These are phyloP conservation scores for Aspergillus luchuensis DNA, from an alignment of 2,329 filamentous ascomycete species.

Conservation along the genomic window DNA sequence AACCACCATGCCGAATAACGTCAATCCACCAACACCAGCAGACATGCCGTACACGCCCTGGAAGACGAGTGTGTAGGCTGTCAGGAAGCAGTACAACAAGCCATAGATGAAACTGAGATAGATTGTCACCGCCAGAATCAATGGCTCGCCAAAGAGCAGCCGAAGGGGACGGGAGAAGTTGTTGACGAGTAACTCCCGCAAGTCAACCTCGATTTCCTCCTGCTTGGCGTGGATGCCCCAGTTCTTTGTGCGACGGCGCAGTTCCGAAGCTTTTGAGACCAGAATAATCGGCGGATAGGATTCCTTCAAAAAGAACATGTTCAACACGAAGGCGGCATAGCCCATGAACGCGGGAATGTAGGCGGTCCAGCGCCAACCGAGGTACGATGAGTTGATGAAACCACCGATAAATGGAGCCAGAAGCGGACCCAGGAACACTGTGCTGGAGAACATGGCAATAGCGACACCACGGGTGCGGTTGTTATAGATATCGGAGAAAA, in stretches of 20 bases:
- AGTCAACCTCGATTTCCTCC: constrained; percentile 54
- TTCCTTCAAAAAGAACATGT: constrained; percentile 51
- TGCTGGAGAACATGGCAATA: constrained; percentile 54
- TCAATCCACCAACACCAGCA: constrained; percentile 70
- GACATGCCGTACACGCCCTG: constrained; percentile 66
- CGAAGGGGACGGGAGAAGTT: constrained; percentile 50
- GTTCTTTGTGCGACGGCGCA: constrained; percentile 56
- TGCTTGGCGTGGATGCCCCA: constrained; percentile 60
- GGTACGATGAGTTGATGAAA: constrained; percentile 48
- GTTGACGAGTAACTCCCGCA: constrained; percentile 48
- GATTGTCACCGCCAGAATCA: constrained; percentile 44
- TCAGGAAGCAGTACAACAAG: constrained; percentile 40
- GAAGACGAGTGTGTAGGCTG: constrained; percentile 41
- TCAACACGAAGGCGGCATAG: constrained; percentile 43
- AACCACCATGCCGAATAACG: constrained; percentile 80
- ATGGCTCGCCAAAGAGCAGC: constrained; percentile 45
- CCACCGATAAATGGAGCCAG: constrained; percentile 53
- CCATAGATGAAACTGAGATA: constrained; percentile 45
- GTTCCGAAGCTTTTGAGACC: constrained; percentile 53
- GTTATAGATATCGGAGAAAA: constrained; percentile 52
- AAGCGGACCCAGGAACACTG: constrained; percentile 56
- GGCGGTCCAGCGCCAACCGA: constrained; percentile 54
- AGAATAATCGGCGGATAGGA: constrained; percentile 57
- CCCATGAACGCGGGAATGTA: constrained; percentile 56
- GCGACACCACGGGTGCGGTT: constrained; percentile 38